Evolutionary conservation across 2,329 filamentous ascomycete genomes (phyloP).

Genomic region (Aspergillus phoenicis): DNA sequence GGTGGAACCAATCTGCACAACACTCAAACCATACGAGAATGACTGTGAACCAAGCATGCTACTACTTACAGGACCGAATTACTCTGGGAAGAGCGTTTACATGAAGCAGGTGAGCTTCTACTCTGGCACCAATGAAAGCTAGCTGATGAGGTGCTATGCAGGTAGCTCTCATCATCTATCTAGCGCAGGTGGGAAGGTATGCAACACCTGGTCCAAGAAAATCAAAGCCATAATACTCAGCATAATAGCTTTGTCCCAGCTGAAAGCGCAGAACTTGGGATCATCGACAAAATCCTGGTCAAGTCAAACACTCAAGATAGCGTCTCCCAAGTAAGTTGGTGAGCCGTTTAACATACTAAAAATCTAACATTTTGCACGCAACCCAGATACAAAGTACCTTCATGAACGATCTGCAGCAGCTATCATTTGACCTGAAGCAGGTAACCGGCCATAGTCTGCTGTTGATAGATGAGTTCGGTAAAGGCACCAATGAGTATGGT

Average conservation of each 20-base stretch:
- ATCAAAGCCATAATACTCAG: slow-evolving; percentile 11
- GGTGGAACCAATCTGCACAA: not conserved
- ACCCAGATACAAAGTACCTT: slow-evolving; percentile 63
- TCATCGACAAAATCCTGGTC: slow-evolving; percentile 92
- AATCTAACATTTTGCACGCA: not conserved
- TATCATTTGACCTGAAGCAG: slow-evolving; percentile 73
- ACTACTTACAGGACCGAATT: slow-evolving; percentile 89
- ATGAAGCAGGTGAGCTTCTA: slow-evolving; percentile 69
- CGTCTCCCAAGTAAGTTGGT: slow-evolving; percentile 55
- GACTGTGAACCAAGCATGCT: slow-evolving; percentile 64
- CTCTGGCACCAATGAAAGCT: not conserved
- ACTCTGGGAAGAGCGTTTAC: slow-evolving; percentile 95
- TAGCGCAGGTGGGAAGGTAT: slow-evolving; percentile 79
- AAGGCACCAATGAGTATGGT: slow-evolving; percentile 65
- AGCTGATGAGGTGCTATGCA: slow-evolving; percentile 19
- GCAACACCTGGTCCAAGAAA: not conserved
- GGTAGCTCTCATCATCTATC: slow-evolving; percentile 83
- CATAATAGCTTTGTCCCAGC: slow-evolving; percentile 78
- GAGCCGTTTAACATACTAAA: not conserved
- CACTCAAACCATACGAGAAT: slow-evolving; percentile 3
- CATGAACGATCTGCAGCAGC: slow-evolving; percentile 85
- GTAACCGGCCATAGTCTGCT: slow-evolving; percentile 77
- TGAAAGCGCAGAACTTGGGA: slow-evolving; percentile 70
- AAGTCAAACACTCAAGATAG: slow-evolving; percentile 75
- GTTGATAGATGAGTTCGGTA: slow-evolving; percentile 90